phyloP scores from a whole-genome alignment of 2,329 filamentous ascomycete species.

The Penicillium sp. region DNA sequence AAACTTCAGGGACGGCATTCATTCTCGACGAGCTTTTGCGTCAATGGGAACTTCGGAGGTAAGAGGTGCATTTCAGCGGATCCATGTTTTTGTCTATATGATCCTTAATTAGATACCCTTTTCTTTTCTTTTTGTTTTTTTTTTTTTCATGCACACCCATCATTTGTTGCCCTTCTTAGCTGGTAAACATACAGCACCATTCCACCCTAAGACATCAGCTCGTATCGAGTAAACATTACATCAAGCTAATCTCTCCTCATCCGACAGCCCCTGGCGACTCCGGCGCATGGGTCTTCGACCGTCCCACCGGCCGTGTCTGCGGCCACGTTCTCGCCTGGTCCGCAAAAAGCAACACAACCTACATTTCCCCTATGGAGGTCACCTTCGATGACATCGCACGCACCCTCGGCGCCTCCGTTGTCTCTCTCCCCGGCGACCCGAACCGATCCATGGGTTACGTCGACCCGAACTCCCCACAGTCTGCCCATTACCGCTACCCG shows the following conservation, averaged over 20 bases:
- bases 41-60: conserved; percentile 60
- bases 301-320: conserved; percentile 73
- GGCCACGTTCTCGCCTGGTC: conserved; percentile 91
- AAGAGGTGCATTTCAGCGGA: conserved; percentile 31
- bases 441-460: conserved; percentile 29
- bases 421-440: conserved; percentile 65
- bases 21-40: conserved; percentile 70
- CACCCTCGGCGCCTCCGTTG: conserved; percentile 67
- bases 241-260: conserved; percentile 19
- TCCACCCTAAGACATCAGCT: conserved; percentile 5
- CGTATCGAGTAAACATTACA: conserved; percentile 20
- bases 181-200: conserved; percentile 20
- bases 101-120: conserved; percentile 29
- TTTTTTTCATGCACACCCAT: conserved; percentile 2
- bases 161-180: conserved; percentile 14
- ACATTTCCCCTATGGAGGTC: conserved; percentile 94
- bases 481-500: conserved; percentile 21
- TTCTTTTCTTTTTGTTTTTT: conserved; percentile 12
- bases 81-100: conserved; percentile 23
- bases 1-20: conserved; percentile 83
- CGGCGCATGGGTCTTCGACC: conserved; percentile 88
- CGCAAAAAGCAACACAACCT: conserved; percentile 74
- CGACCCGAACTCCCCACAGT: conserved; percentile 4
- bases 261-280: conserved; percentile 69
- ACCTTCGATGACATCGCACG: conserved; percentile 80